Base-by-base conservation (phyloP, 169 alveolate species). In the Cryptosporidium canis region DNA sequence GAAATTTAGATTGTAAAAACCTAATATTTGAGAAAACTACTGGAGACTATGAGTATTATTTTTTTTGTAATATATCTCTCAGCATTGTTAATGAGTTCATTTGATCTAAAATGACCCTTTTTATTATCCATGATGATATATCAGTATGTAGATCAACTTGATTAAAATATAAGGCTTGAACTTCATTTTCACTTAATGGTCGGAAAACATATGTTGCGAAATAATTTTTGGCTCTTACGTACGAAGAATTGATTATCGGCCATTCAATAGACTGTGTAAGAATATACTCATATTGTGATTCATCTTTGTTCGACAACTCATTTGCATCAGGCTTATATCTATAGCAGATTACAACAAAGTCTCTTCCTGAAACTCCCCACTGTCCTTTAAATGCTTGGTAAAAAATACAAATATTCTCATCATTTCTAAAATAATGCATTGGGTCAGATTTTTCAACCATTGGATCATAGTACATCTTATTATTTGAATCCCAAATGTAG, bases 361-460 rank as follows among this genome's bases (percentile, higher is more conserved):
- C 87, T 63, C 87, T 77, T 21, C 87, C 87, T 24, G 87, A 55
- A n/a, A 77, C 87, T n/a, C 87, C 87, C 87, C 87, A 77, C 18
- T 77, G 87, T 39, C 87, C 87, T 24, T 77, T 77, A 77, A 77
- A 77, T 56, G 87, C 87, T 43, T 77, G 87, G 39, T 77, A 77
- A 9, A 77, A 55, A 37, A 77, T 77, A 58, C 87, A 77, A 29
- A 77, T 77, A 37, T 77, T 77, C 27, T 55, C 53, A 58, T 77
- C 72, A 39, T 55, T 58, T 77, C 31, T 77, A 58, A 77, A 77
- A 27, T 77, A 77, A 33, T 77, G 64, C 64, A 77, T 58, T 21
- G 87, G 87, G 27, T 77, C 72, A 8, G 77, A 77, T 27, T 77
- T 58, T 18, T 77, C 87, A 37, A 77, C 87, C 87, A 77, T 77